A percentile compares a stretch with the other conserved stretches of the same genome.
These are phyloP conservation scores for Aspergillus sp. DNA, from an alignment of 2,329 filamentous ascomycete species.

Conservation along the genomic window DNA sequence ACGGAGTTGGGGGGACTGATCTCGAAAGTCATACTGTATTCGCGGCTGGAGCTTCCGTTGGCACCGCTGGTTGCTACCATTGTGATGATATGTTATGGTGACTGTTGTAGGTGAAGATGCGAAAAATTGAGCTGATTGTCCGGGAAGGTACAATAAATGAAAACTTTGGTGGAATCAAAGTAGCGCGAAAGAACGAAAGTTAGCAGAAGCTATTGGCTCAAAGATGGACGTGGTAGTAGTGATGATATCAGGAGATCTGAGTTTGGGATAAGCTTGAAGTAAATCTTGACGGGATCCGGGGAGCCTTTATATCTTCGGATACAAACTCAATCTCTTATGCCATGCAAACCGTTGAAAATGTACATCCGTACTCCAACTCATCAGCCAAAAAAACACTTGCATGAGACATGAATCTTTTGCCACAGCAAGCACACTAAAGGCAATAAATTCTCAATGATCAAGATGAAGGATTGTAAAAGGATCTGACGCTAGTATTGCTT, in stretches of 20 bases:
- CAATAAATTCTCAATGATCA: slow-evolving; percentile 5
- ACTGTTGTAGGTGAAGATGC: no score
- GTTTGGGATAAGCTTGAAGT: background rate
- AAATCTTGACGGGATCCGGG: background rate
- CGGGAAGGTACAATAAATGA: no score
- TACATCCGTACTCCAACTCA: background rate
- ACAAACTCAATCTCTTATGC: background rate
- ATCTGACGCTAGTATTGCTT: background rate
- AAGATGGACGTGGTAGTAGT: background rate
- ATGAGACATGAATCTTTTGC: slow-evolving; percentile 2
- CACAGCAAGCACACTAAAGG: slow-evolving; percentile 6
- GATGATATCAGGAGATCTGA: background rate
- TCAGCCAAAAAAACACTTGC: background rate
- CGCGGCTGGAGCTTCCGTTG: slow-evolving; percentile 15
- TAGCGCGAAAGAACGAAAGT: no score
- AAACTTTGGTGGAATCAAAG: no score
- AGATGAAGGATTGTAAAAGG: slow-evolving; percentile 4
- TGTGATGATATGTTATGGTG: background rate
- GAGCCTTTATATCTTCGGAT: background rate
- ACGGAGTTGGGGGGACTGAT: slow-evolving; percentile 20
- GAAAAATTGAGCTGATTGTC: no score
- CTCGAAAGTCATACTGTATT: slow-evolving; percentile 26
- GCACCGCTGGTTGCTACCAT: slow-evolving; percentile 10
- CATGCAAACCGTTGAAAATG: background rate
- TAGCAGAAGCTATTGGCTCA: no score